These are phyloP conservation scores for Orbilia javanica DNA, from an alignment of 2,329 filamentous ascomycete genomes.

Conservation along the genomic window DNA sequence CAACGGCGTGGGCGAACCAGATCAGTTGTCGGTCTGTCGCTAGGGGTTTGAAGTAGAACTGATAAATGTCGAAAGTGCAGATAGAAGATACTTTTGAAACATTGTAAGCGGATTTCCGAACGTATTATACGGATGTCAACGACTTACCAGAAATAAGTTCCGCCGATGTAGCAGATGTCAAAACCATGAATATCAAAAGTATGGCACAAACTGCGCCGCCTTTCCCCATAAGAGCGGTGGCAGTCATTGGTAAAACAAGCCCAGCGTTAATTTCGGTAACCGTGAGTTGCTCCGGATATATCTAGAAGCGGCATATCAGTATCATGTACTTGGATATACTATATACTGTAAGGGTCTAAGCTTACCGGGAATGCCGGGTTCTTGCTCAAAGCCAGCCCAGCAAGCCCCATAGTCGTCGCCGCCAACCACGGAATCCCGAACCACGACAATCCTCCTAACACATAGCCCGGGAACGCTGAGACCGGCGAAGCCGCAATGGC, in stretches of 20 bases:
- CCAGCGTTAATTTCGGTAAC: conserved; percentile 82
- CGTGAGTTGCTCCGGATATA: conserved; percentile 78
- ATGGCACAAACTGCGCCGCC: conserved; percentile 83
- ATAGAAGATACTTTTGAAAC: conserved; percentile 77
- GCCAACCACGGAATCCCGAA: conserved; percentile 93
- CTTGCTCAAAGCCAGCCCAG: conserved; percentile 82
- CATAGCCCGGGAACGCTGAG: conserved; percentile 87
- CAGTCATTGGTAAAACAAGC: conserved; percentile 85
- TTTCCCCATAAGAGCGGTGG: conserved; percentile 83
- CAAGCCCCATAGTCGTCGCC: conserved; percentile 87
- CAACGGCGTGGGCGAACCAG: conserved; percentile 80
- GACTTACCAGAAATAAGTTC: conserved; percentile 77
- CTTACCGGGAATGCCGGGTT: conserved; percentile 74
- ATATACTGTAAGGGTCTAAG: neutral
- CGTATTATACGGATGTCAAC: neutral
- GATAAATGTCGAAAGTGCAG: conserved; percentile 88
- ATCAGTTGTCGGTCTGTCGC: conserved; percentile 83
- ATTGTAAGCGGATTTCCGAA: neutral
- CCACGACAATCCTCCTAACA: conserved; percentile 89
- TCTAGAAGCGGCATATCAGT: conserved; percentile 63
- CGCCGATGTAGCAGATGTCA: conserved; percentile 84
- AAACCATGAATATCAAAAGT: conserved; percentile 88
- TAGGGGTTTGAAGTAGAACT: conserved; percentile 83
- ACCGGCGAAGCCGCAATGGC: conserved; percentile 89
- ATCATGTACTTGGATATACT: too few relatives aligned